Evolutionary conservation across 257 asterid species (phyloP), one percentile per base, ranked within the genome.

Genomic region (Solanum chaucha): DNA sequence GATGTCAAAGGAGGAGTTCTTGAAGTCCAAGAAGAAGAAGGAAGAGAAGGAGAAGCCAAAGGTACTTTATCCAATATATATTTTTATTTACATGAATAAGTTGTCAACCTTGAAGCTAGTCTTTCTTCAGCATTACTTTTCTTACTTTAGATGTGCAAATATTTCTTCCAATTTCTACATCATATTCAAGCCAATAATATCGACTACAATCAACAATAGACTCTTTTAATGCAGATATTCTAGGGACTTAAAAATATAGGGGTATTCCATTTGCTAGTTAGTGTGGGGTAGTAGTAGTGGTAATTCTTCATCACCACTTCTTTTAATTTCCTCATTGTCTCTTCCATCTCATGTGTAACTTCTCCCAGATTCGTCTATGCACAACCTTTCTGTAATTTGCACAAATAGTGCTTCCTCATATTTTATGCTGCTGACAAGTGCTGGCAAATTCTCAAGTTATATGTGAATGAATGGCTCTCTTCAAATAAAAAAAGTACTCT

Each of bases 1-100:
- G 41, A 88, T 97, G 94, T 88, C 98, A n/a, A 95, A 92, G 93
- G 99, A 94, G 65, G 95, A 95, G 88, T 92, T 87, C 89, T 83
- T 93, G 80, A 86, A 93, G 89, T 90, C 94, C 26, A 92, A 91
- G 89, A 92, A 94, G 92, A 92, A 93, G 90, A 89, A 94, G 90
- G 88, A 87, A 75, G 93, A 92, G 90, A 93, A 93, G 68, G 95
- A 94, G 89, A 95, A 94, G 90, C 98, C 98, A n/a, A 97, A 97
- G 99, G 99, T 95, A 83, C 87, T 59, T 32, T 85, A 84, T 68
- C 67, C 12, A 32, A 36, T 28, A 46, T 36, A 48, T n/a, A 35
- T 19, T 7, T 70, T 58, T 22, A 41, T 75, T 35, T 72, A 22
- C 41, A 30, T 81, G 68, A 81, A 48, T 30, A 81, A 81, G 85